Evolutionary conservation across 805 yeast species (phyloP), one percentile per base, ranked within the genome.

Genomic region (Monosporozyma solicola): DNA sequence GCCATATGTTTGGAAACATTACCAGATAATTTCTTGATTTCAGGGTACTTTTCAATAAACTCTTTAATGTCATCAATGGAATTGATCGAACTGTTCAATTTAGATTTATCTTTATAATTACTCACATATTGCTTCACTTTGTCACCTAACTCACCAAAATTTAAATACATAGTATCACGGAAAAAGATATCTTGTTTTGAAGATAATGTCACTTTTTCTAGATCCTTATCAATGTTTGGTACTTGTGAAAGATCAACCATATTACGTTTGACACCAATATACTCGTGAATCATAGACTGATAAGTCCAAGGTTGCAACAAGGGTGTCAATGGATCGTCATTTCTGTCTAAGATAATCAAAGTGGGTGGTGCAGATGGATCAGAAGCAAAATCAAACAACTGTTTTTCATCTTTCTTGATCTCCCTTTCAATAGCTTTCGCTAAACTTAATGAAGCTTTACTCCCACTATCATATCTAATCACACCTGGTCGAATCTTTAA

Each of bases 221-320:
- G 69, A 44, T 83, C 87, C n/a, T 78, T 69, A 47, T 82, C 68
- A 54, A 82, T 71, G 58, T 78, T 81, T 1, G 85, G 79, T 1
- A 80, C 76, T 1, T 68, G 61, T 0, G 83, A 73, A 37, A 91
- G 67, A 59, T 82, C 85, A 3, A 89, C 95, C 2, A 91, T 79
- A 60, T 94, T 92, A 63, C 89, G 85, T 35, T 75, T 72, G 54
- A 94, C 87, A 2, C 92, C 96, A 32, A 94, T 73, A 24, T 90
- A 77, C 66, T 95, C 98, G 66, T 92, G 96, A 16, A 94, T 88
- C 98, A 94, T 92, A 2, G 97, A 87, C 65, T 92, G 98, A 69
- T 89, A 94, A 1, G 99, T 91, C 99, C 99, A 94, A 2, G 98
- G 99, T 41, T 85, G 80, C 49, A 94, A 71, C 32, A 94, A 75